phyloP scores from a whole-genome alignment of 768 basidiomycete genomes.

The Boletus subparvulus region DNA sequence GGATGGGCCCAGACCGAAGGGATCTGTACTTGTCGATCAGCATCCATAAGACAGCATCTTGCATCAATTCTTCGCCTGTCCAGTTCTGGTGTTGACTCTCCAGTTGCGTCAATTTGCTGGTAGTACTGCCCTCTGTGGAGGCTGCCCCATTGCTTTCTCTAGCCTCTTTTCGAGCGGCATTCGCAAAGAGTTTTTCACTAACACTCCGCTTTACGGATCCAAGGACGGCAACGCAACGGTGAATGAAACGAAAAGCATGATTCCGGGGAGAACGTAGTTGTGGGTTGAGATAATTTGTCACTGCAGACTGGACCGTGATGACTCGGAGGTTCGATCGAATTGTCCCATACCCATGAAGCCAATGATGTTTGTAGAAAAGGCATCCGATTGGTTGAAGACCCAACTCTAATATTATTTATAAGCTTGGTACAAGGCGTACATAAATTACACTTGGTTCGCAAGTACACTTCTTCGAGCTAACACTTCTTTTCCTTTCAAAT shows the following conservation, averaged over 20 bases:
- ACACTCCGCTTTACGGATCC: slow-evolving; percentile 31
- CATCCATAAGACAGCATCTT: slow-evolving; percentile 78
- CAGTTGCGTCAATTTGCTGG: slow-evolving; percentile 27
- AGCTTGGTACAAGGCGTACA: neutral
- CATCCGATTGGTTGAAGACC: neutral
- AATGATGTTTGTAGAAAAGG: neutral
- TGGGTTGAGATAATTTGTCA: neutral
- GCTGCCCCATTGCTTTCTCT: slow-evolving; percentile 27
- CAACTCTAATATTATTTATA: too few species aligned
- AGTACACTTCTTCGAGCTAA: neutral
- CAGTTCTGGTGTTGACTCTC: slow-evolving; percentile 62
- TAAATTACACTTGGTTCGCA: neutral
- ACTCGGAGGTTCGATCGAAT: neutral
- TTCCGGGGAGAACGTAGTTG: neutral
- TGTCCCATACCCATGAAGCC: neutral
- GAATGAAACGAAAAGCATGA: neutral
- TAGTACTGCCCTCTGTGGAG: slow-evolving; percentile 8
- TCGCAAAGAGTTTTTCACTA: slow-evolving; percentile 64
- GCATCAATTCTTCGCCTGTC: slow-evolving; percentile 72
- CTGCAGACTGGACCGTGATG: neutral
- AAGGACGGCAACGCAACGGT: slow-evolving; percentile 2
- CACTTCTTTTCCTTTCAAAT: slow-evolving; percentile 37
- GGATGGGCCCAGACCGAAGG: slow-evolving; percentile 57
- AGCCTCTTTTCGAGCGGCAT: slow-evolving; percentile 56
- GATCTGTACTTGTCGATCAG: slow-evolving; percentile 87